Percentiles rank a stretch among this genome's conserved stretches.
phyloP scores from a whole-genome alignment of 345 rosid genomes.

The Eucalyptus tenuipes region DNA sequence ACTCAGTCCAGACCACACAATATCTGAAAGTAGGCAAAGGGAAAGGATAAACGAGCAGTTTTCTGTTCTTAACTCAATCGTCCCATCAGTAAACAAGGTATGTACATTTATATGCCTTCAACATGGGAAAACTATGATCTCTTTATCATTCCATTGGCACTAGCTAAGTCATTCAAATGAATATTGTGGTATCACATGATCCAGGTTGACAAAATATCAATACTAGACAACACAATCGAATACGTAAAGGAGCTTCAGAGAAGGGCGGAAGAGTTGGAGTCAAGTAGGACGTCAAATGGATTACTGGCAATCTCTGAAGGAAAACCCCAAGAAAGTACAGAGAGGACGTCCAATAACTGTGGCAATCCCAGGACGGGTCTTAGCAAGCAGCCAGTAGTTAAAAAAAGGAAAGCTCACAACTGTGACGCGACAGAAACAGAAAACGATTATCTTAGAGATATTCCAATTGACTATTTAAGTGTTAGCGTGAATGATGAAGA shows the following conservation, averaged over 20 bases:
- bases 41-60: slow-evolving; percentile 49
- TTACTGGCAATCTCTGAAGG: slow-evolving; percentile 19
- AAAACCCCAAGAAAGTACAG: slow-evolving; percentile 34
- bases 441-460: slow-evolving; percentile 22
- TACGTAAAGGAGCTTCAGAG: slow-evolving; percentile 61
- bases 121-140: background rate
- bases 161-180: background rate
- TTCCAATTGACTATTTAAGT: slow-evolving; percentile 19
- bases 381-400: slow-evolving; percentile 8
- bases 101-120: background rate
- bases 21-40: slow-evolving; percentile 34
- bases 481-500: slow-evolving; percentile 34
- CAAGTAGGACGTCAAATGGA: slow-evolving; percentile 20
- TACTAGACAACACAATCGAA: slow-evolving; percentile 73
- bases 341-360: slow-evolving; percentile 56
- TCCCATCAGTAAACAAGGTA: slow-evolving; percentile 76
- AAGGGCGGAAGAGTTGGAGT: slow-evolving; percentile 55
- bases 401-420: slow-evolving; percentile 54
- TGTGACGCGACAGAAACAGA: slow-evolving; percentile 17
- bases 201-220: slow-evolving; percentile 64
- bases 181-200: background rate
- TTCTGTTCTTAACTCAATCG: slow-evolving; percentile 43
- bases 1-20: slow-evolving; percentile 15
- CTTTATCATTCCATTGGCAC: background rate
- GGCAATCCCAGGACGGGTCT: slow-evolving; percentile 5